These are phyloP conservation scores for Fagopyrum homotropicum DNA, from an alignment of 148 eudicot species.

Conservation along the genomic window DNA sequence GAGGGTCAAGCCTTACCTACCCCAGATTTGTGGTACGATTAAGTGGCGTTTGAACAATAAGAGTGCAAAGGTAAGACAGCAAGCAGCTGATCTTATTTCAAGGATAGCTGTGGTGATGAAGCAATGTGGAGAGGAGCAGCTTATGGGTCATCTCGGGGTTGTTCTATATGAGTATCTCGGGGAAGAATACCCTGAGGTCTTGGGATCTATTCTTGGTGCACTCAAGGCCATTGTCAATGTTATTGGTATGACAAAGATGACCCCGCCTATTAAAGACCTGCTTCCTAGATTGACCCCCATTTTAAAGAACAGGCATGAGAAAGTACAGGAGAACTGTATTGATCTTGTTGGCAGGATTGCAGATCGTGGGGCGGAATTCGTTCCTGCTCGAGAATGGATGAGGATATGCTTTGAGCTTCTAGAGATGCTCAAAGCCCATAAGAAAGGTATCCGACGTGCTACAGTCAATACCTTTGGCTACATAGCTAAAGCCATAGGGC, in stretches of 20 bases:
- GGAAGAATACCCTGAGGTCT: constrained; percentile 91
- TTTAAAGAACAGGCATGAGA: constrained; percentile 91
- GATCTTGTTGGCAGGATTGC: constrained; percentile 96
- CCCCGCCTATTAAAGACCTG: constrained; percentile 91
- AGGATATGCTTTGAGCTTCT: constrained; percentile 94
- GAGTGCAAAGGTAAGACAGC: constrained; percentile 97
- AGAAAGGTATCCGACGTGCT: constrained; percentile 89
- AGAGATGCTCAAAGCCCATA: constrained; percentile 97
- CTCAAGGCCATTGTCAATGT: constrained; percentile 92
- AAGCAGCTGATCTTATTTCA: constrained; percentile 92
- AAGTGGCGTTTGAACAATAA: constrained; percentile 97
- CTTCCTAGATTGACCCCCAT: constrained; percentile 89
- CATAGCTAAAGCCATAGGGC: constrained; percentile 95
- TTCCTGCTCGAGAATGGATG: constrained; percentile 97
- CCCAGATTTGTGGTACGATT: constrained; percentile 96
- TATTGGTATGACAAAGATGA: constrained; percentile 98
- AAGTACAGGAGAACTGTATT: constrained; percentile 93
- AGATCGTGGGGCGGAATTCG: constrained; percentile 95
- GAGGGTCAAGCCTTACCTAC: constrained; percentile 90
- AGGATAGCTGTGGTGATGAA: constrained; percentile 96
- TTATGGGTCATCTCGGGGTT: constrained; percentile 98
- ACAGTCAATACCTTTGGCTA: constrained; percentile 95
- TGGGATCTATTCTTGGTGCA: constrained; percentile 91
- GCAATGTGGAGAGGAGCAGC: constrained; percentile 96
- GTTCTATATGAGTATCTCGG: constrained; percentile 91